Base-by-base conservation (phyloP, 2,329 filamentous ascomycete species). In the Fusarium sp. region DNA sequence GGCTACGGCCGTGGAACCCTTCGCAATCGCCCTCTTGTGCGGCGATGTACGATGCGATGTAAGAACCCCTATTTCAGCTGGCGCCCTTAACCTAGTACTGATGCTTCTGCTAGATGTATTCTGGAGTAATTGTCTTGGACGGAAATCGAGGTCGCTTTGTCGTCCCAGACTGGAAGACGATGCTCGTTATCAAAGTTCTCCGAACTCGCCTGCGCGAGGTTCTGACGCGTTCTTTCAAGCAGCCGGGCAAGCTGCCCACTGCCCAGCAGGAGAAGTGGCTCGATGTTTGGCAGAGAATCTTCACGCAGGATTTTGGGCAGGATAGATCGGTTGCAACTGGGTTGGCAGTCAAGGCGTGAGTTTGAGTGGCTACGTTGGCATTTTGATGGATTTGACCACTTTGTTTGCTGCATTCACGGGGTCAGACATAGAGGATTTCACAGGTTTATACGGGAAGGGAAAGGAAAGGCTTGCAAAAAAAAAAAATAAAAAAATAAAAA, bases 1-100 rank as follows among this genome's bases (percentile, higher is more conserved):
- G 80, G 97, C 94, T 3, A 94, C 92, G 13, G 90, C 92, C 1
- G 92, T 93, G 1, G 93, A 97, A 54, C 92, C 95, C 50, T 93
- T 98, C 74, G 92, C 95, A 13, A 90, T 98, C 76, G 91, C 93
- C 18, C 85, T 99, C 31, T 88, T 98, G 62, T 97, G 95, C 68
- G 97, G 95, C 39, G 96, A 98, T 72, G 92, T 94, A 20, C 94
- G 95, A 66, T 96, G 95, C 79, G 95, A 95, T 85, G 92, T 93
- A 85, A 83, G 88, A 77, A 18, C 29, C 29, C 5, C 37, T 50
- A 20, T 35, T 33, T 43, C 11, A n/a, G 1, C 60, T 35, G 37
- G 24, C 39, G 13, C 33, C 20, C 14, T 14, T 13, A 56, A 27
- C 8, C 9, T 14, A 14, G 27, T 57, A 66, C 67, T 61, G 11